Percentiles rank a stretch among this genome's conserved stretches.
phyloP scores from a whole-genome alignment of 352 stramenopile species.

The Phytopythium vexans region DNA sequence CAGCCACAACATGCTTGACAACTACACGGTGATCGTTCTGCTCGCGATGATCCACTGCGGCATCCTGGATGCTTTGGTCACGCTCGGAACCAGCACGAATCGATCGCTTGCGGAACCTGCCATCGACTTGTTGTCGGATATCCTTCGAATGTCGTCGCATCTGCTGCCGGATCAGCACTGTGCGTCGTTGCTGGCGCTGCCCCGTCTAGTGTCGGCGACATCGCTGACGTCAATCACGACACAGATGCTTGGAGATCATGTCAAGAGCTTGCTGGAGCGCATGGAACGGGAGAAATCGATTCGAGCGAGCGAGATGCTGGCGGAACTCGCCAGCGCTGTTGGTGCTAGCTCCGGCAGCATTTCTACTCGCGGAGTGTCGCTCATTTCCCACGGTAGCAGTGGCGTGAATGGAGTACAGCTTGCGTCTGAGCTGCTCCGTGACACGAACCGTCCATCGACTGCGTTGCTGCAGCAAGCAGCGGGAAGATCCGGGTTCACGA shows the following conservation, averaged over 20 bases:
- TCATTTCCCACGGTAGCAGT: constrained; percentile 79
- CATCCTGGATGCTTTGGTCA: constrained; percentile 79
- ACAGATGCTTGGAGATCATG: constrained; percentile 63
- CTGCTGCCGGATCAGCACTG: constrained; percentile 86
- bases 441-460: constrained; percentile 82
- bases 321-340: constrained; percentile 75
- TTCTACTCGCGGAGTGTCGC: constrained; percentile 58
- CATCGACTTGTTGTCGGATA: constrained; percentile 79
- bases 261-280: constrained; percentile 69
- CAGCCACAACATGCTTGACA: constrained; percentile 84
- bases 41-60: constrained; percentile 86
- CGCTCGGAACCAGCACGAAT: constrained; percentile 70
- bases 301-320: constrained; percentile 80
- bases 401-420: constrained; percentile 87
- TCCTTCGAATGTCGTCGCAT: constrained; percentile 78
- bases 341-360: constrained; percentile 73
- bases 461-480: constrained; percentile 5
- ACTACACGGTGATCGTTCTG: constrained; percentile 86
- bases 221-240: constrained; percentile 72
- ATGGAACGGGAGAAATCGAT: constrained; percentile 85
- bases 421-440: constrained; percentile 79
- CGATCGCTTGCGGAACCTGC: constrained; percentile 77
- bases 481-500: background rate
- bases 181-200: constrained; percentile 69
- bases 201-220: constrained; percentile 75